Conservation (phyloP, 441 rosid species). For the Rhodomyrtus psidioides region DNA sequence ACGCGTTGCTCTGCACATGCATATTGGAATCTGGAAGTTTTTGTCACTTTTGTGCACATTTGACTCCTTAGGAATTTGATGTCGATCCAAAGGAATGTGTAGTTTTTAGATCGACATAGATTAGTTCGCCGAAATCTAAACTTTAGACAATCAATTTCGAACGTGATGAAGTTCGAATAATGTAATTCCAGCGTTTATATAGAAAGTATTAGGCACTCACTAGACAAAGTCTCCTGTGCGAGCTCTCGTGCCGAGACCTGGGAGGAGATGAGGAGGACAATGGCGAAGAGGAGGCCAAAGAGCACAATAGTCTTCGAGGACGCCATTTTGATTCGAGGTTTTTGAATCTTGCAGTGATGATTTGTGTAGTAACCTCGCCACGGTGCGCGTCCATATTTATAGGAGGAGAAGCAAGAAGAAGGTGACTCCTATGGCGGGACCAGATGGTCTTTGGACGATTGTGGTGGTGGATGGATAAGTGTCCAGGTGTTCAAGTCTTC, state of each 20-base stretch:
- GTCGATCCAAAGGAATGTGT: neutral
- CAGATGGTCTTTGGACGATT: neutral
- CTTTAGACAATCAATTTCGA: neutral
- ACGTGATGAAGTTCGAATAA: neutral
- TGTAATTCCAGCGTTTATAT: neutral
- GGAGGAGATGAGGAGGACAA: slow-evolving; percentile 13
- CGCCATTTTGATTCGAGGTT: slow-evolving; percentile 6
- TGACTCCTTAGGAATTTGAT: neutral
- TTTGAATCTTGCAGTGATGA: neutral
- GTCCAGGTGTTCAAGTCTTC: neutral
- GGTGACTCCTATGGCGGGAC: neutral
- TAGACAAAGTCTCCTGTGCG: neutral
- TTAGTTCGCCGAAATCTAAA: neutral
- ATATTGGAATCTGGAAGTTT: neutral
- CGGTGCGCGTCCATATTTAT: neutral
- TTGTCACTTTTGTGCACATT: neutral
- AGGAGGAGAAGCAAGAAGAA: neutral
- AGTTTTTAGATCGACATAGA: neutral
- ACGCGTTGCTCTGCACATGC: neutral
- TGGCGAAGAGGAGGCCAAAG: slow-evolving; percentile 11
- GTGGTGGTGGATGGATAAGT: neutral
- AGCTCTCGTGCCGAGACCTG: slow-evolving; percentile 20
- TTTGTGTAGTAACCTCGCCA: neutral
- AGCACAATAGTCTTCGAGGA: slow-evolving; percentile 16
- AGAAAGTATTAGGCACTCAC: neutral